Base-by-base conservation (phyloP, 352 stramenopile species). In the Phytophthora kernoviae region DNA sequence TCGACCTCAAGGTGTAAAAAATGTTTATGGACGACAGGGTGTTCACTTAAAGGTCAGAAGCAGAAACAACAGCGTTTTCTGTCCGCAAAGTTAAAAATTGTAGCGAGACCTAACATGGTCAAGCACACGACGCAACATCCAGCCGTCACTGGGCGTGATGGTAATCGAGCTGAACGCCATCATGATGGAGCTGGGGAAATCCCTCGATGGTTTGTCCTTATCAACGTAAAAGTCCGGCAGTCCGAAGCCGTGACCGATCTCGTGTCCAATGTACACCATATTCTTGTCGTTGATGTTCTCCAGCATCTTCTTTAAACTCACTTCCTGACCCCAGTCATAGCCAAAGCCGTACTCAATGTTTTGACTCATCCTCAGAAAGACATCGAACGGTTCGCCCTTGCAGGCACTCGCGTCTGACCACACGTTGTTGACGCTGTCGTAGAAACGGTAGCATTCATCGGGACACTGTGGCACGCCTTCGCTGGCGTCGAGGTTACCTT, bases 371-470 rank as follows among this genome's bases (percentile, higher is more conserved):
- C 58, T 65, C 41, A 73, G 50, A 33, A 53, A 73, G 21, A 69
- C 62, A 37, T 69, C 65, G 36, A 69, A 69, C 17, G 58, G 58
- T 26, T 47, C 65, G 18, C 65, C 65, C 7, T 50, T 50, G 53
- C 65, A 73, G 7, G 47, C 26, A n/a, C 54, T 69, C 37, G 58
- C 69, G 54, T 73, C 65, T 8, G 65, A 39, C 33, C 33, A 40
- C 11, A 17, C 15, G 32, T 22, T 52, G 5, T 37, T 50, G 17
- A 47, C 65, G 9, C 59, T 58, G 53, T 62, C 54, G 34, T 40
- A 53, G 59, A 70, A 58, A 55, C 67, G 69, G 55, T 75, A 75
- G 61, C 66, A 75, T 7, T 34, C 55, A 3, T 60, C 49, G 8
- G 66, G 66, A 39, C 58, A 73, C 49, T 73, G 54, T 0, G 65